Percentiles rank a stretch among this genome's conserved stretches.
Conservation (phyloP, 2,329 filamentous ascomycete genomes). For the Penicillium corylophilum region DNA sequence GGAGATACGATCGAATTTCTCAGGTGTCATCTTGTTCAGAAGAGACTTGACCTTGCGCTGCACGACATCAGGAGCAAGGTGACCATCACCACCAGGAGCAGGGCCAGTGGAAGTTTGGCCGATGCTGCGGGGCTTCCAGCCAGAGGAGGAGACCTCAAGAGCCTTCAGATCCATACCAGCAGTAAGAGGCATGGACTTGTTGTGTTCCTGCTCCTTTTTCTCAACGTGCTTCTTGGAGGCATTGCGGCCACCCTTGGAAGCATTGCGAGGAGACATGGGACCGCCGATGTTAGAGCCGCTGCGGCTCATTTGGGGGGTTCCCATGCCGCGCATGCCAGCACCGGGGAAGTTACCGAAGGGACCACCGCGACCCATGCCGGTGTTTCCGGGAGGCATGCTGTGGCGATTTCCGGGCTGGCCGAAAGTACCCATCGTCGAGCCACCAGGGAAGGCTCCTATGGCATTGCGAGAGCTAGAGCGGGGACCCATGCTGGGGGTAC, state of each 20-base stretch:
- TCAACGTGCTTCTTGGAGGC: conserved; percentile 43
- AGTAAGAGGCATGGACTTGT: conserved; percentile 90
- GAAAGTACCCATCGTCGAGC: conserved; percentile 75
- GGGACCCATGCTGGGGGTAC: conserved; percentile 50
- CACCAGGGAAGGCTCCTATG: conserved; percentile 42
- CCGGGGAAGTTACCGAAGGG: conserved; percentile 59
- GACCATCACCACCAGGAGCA: conserved; percentile 52
- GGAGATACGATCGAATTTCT: conserved; percentile 96
- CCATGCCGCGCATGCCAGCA: conserved; percentile 61
- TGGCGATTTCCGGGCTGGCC: conserved; percentile 45
- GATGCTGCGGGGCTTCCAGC: conserved; percentile 86
- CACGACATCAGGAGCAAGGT: conserved; percentile 86
- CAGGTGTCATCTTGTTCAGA: conserved; percentile 99
- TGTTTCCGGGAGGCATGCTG: conserved; percentile 72
- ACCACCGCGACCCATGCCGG: conserved; percentile 52
- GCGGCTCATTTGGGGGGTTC: conserved; percentile 63
- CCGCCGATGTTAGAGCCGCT: conserved; percentile 60
- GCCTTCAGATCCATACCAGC: conserved; percentile 77
- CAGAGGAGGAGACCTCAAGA: conserved; percentile 67
- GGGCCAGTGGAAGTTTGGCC: conserved; percentile 47
- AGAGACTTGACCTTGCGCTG: conserved; percentile 98
- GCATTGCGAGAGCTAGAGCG: conserved; percentile 52
- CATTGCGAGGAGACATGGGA: conserved; percentile 70
- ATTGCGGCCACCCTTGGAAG: conserved; percentile 42
- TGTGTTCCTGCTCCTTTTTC: conserved; percentile 66